Conservation (phyloP, 352 stramenopile species). For the Phytophthora tentaculata region DNA sequence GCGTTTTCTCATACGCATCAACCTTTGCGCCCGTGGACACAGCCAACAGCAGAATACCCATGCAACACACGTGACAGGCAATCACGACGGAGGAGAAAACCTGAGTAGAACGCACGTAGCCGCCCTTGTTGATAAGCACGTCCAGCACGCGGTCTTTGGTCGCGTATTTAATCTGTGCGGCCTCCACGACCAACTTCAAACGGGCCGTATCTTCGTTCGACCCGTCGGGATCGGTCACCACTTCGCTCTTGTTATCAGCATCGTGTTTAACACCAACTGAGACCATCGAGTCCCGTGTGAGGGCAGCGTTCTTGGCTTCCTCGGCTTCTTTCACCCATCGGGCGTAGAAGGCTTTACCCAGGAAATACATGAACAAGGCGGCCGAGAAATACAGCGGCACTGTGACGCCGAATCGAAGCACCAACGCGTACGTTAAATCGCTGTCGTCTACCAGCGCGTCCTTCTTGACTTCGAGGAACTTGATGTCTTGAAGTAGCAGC, state of each 20-base stretch:
- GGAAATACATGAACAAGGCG: conserved; percentile 79
- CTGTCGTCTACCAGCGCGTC: conserved; percentile 53
- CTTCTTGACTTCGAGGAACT: conserved; percentile 74
- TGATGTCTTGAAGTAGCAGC: conserved; percentile 78
- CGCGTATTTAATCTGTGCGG: conserved; percentile 50
- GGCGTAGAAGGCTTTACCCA: conserved; percentile 76
- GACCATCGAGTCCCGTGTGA: conserved; percentile 45
- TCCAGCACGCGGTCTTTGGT: conserved; percentile 61
- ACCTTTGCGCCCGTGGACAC: conserved; percentile 57
- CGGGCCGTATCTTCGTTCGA: conserved; percentile 29
- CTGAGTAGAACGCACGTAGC: conserved; percentile 82
- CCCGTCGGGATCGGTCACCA: conserved; percentile 12
- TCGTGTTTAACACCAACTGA: conserved; percentile 34
- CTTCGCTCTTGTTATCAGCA: conserved; percentile 24
- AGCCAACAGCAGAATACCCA: conserved; percentile 72
- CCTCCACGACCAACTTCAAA: conserved; percentile 58
- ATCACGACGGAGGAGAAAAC: conserved; percentile 80
- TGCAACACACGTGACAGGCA: conserved; percentile 69
- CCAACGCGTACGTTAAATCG: conserved; percentile 65
- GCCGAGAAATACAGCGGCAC: conserved; percentile 76
- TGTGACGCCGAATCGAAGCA: conserved; percentile 74
- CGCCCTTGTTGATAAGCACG: conserved; percentile 73
- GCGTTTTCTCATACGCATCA: conserved; percentile 28
- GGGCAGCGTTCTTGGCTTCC: conserved; percentile 62
- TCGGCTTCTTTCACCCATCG: conserved; percentile 74